These are phyloP conservation scores for Psophocarpus tetragonolobus DNA, from an alignment of 306 rosid genomes.

Conservation along the genomic window DNA sequence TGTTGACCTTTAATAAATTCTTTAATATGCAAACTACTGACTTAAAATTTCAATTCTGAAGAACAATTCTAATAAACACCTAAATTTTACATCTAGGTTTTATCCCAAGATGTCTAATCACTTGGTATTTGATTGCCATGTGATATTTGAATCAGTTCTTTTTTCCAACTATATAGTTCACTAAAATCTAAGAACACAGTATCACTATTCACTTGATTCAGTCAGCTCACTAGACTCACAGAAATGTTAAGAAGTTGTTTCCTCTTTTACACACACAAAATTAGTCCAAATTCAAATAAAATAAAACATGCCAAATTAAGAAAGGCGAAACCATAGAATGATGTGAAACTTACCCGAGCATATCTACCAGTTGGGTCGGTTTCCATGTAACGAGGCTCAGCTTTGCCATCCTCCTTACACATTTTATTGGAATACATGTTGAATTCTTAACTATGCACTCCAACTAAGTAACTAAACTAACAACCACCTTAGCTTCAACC, in stretches of 20 bases:
- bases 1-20: not conserved
- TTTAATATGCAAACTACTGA: not conserved
- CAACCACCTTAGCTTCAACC: constrained; percentile 13
- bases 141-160: not conserved
- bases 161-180: constrained; percentile 16
- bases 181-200: constrained; percentile 14
- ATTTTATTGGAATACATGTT: constrained; percentile 49
- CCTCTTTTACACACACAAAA: not conserved
- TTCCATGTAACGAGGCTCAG: constrained; percentile 55
- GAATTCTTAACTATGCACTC: constrained; percentile 11
- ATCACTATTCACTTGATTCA: constrained; percentile 10
- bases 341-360: constrained; percentile 62
- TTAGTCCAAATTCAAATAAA: not conserved
- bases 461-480: not conserved
- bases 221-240: not conserved
- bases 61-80: not conserved
- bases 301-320: not conserved
- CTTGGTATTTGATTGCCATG: constrained; percentile 4
- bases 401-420: constrained; percentile 32
- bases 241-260: not conserved
- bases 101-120: constrained; percentile 22
- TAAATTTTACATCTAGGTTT: not conserved
- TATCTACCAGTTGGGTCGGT: constrained; percentile 79
- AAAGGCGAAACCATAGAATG: not conserved
- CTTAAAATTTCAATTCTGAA: not conserved